These are phyloP conservation scores for Verticillium dahliae DNA, from an alignment of 2,329 filamentous ascomycete genomes.

Conservation along the genomic window DNA sequence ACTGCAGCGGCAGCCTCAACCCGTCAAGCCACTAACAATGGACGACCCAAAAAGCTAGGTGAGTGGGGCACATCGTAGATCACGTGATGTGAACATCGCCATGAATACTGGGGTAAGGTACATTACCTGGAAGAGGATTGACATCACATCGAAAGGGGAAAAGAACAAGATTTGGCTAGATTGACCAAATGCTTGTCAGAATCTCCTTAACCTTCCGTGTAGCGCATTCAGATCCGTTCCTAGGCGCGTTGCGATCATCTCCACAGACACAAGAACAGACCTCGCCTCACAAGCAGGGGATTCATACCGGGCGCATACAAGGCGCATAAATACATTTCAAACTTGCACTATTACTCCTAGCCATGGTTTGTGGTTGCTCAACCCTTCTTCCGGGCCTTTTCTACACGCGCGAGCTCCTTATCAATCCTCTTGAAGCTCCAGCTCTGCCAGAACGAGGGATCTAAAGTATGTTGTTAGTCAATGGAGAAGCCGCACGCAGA, in stretches of 20 bases:
- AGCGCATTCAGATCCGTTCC: too few relatives aligned
- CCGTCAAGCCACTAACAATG: not conserved
- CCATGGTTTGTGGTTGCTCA: not conserved
- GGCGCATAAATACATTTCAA: too few relatives aligned
- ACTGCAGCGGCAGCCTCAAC: not conserved
- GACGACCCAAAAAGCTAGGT: not conserved
- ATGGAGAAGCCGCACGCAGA: not conserved
- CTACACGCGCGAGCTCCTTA: conserved; percentile 23
- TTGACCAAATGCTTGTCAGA: too few relatives aligned
- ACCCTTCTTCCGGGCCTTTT: conserved; percentile 15
- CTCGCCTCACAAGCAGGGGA: too few relatives aligned
- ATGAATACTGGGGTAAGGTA: too few relatives aligned
- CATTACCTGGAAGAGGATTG: not conserved
- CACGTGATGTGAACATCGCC: not conserved
- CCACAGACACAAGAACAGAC: too few relatives aligned
- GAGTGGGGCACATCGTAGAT: not conserved
- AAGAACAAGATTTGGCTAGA: too few relatives aligned
- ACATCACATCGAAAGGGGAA: not conserved
- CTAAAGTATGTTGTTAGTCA: conserved; percentile 14
- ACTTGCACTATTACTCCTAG: too few relatives aligned
- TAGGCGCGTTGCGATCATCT: too few relatives aligned
- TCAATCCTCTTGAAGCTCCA: conserved; percentile 34
- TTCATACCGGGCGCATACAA: too few relatives aligned
- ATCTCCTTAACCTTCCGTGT: too few relatives aligned
- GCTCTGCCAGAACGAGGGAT: conserved; percentile 24